Base-by-base conservation (phyloP, 805 yeast genomes). In the Yarrowia yakushimensis region DNA sequence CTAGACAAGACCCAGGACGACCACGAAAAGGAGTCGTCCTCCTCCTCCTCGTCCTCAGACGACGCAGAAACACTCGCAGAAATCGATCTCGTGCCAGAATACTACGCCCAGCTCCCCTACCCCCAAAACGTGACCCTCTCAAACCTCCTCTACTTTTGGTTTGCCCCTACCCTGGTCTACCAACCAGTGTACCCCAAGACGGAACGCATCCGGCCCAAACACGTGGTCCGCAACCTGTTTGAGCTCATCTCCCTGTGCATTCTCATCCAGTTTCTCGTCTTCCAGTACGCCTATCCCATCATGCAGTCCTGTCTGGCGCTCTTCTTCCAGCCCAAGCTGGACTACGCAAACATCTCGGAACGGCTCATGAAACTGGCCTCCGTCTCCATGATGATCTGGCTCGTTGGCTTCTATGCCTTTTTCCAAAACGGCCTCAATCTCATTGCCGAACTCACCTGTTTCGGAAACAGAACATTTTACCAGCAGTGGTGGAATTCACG, bases 401-500 rank as follows among this genome's bases (percentile, higher is more conserved):
- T 79, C 13, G 63, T 76, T 42, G 78, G 77, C 8, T 79, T 79
- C 65, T 73, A 75, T 63, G 70, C 75, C 41, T 66, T 78, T 13
- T 79, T 79, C 71, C 82, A 79, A 62, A 70, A 77, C 45, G 68
- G 68, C 54, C 71, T 79, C 42, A 79, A 79, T 64, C 68, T 78
- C 23, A 65, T 78, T 13, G 82, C 82, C 6, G 82, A 79, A 66
- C 54, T 78, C 27, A 73, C 78, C 39, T 67, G 74, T 17, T 79
- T 79, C 63, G 80, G 77, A 13, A 82, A 79, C 67, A 72, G 82
- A 18, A 75, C 76, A 9, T 79, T 79, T 68, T 79, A 79, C 63
- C 75, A 72, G 31, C 80, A 79, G 64, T 79, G 82, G 82, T 79
- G 82, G 82, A 79, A 79, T 63, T 75, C 81, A 1, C 77, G 78